Conservation (phyloP, 2,329 filamentous ascomycete genomes). For the Colletotrichum spaethianum region DNA sequence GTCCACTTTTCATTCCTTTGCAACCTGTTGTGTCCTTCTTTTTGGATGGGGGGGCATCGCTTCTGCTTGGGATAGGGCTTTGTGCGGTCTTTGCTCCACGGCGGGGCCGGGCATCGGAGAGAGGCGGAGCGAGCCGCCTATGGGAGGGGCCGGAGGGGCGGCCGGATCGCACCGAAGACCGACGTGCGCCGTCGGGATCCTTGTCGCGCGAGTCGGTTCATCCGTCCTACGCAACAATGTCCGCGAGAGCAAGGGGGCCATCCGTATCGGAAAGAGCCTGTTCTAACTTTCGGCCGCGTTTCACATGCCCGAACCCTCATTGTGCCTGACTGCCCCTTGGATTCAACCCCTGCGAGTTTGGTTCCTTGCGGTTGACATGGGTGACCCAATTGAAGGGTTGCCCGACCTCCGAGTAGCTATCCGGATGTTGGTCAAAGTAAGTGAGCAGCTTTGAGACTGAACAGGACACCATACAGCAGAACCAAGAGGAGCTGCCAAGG, state of each 20-base stretch:
- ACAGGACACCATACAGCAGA: too few relatives aligned
- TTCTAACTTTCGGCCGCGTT: background rate
- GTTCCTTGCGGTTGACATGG: background rate
- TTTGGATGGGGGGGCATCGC: background rate
- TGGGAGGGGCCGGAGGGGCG: background rate
- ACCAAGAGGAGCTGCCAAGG: background rate
- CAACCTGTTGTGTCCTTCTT: background rate
- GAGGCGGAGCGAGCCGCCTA: background rate
- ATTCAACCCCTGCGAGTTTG: background rate
- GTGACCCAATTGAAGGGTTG: background rate
- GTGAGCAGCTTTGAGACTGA: too few relatives aligned
- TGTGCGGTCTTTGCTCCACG: background rate
- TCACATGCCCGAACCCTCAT: background rate
- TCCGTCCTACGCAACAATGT: too few relatives aligned
- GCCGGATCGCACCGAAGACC: background rate
- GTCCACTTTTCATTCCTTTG: background rate
- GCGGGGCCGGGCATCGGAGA: background rate
- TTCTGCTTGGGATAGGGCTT: background rate
- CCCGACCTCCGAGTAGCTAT: background rate
- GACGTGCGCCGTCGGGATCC: background rate
- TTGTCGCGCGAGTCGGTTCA: background rate
- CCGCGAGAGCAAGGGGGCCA: background rate
- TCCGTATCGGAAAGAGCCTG: background rate
- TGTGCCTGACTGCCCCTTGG: background rate
- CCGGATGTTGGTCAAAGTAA: too few relatives aligned